Base-by-base conservation (phyloP, 2,329 filamentous ascomycete species). In the Venturia oleaginea region DNA sequence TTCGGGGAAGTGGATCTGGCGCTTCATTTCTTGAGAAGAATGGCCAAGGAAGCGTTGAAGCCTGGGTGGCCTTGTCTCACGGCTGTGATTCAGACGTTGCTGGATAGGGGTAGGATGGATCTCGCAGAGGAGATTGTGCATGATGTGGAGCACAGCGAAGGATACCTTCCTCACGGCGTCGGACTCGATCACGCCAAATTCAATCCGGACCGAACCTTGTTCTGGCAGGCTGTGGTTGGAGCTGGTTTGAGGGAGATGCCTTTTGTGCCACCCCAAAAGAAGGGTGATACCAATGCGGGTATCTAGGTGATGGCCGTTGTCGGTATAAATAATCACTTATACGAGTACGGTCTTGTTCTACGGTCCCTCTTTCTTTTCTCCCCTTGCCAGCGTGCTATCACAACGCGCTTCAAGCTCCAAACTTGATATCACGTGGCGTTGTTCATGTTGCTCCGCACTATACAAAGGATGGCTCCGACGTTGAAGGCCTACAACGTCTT, bases 1-100 rank as follows among this genome's bases (percentile, higher is more conserved):
- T 74, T 77, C 11, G 82, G 83, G 57, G 80, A 86, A 65, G 75
- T 80, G 0, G 72, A 72, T 40, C 77, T 74, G 55, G 76, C 78
- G 73, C 75, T 80, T 70, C 70, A 69, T 6, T 76, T 79, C 55
- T 70, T 81, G 37, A 69, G 68, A 13, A 71, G 70, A 37, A 77
- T 79, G 74, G 69, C 71, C 1, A 71, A 68, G 37, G 71, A 76
- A 17, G 76, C 78, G 10, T 76, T 76, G 66, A 69, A 73, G 15
- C 78, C 78, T 0, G 72, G 76, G 4, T 82, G 77, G 76, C 61
- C 60, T 13, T 76, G 78, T 3, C 70, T 81, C 61, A 67, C 69
- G 10, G 68, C 68, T 10, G 73, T 79, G 4, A 71, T 79, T 11
- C 63, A 69, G 13, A 76, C 76, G 30, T 70, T 81, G 34, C 72